phyloP scores from a whole-genome alignment of 192 early-diverging fungal genomes.

The Phlyctochytrium planicorne region DNA sequence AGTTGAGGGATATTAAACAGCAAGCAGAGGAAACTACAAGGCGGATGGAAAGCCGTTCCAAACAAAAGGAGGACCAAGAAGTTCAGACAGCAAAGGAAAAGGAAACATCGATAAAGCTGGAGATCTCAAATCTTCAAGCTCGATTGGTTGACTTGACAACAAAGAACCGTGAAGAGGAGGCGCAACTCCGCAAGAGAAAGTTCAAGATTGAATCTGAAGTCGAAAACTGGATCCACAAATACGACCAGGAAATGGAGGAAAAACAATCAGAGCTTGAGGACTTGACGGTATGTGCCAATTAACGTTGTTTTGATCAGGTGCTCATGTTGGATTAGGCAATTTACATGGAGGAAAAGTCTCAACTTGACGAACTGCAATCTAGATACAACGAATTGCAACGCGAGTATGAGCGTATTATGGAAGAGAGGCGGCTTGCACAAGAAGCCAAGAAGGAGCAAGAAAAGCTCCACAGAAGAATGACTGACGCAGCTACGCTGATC shows the following conservation, averaged over 20 bases:
- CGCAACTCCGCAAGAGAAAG: constrained; percentile 52
- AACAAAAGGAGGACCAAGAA: constrained; percentile 57
- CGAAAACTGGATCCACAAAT: constrained; percentile 69
- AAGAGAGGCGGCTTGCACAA: constrained; percentile 43
- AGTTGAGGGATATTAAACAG: constrained; percentile 57
- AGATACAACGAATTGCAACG: constrained; percentile 44
- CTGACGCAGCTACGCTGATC: constrained; percentile 37
- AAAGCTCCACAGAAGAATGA: constrained; percentile 19
- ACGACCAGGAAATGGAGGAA: constrained; percentile 64
- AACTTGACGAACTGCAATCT: constrained; percentile 52
- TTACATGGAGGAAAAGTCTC: constrained; percentile 53
- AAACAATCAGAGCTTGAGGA: constrained; percentile 60
- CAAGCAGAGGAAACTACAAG: constrained; percentile 62
- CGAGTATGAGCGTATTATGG: constrained; percentile 52
- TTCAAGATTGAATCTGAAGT: constrained; percentile 62
- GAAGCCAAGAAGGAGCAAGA: constrained; percentile 51
- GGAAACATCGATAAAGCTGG: constrained; percentile 37
- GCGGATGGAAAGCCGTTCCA: constrained; percentile 50
- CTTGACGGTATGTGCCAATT: constrained; percentile 40
- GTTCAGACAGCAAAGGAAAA: constrained; percentile 43
- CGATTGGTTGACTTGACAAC: constrained; percentile 29
- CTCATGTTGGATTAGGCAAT: constrained; percentile 31
- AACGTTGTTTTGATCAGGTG: constrained; percentile 2
- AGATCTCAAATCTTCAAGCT: constrained; percentile 32
- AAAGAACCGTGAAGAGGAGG: constrained; percentile 55